Base-by-base conservation (phyloP, 352 stramenopile species). In the Pythium dissotocum region DNA sequence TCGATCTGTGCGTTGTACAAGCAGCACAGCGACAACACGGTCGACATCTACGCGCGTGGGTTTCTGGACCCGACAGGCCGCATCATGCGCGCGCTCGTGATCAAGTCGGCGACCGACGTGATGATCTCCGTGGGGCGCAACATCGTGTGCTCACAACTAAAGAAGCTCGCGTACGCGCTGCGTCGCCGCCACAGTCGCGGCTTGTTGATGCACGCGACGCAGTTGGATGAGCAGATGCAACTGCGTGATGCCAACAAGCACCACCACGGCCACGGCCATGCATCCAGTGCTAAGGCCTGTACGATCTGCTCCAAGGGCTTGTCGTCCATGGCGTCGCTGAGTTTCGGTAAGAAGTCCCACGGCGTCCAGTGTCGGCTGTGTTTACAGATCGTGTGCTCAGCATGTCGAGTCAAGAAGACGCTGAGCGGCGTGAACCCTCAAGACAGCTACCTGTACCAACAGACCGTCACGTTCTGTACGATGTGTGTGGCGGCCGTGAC, bases 1-100 rank as follows among this genome's bases (percentile, higher is more conserved):
- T 89, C 81, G 5, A 57, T 84, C 30, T 87, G 79, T 52, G 77
- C 60, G 8, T 35, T 89, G 16, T 91, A 82, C 64, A 70, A 77
- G 18, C 83, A 91, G 46, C 70, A 72, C 4, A 77, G 74, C 12
- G 65, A 87, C 44, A 81, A 73, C 38, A 54, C 71, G 33, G 77
- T 91, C 12, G 79, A 91, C 42, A 51, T 88, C 8, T 91, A 81
- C 63, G 56, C 66, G 58, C 35, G 70, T 64, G 18, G 70, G 5
- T 82, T 77, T 21, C 49, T 85, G 24, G 72, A 82, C 52, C 80
- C 78, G 0, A 80, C 73, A 4, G 81, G 79, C 6, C 70, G 71
- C 1, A 61, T 89, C n/a, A 70, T 78, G 71, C 78, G 72, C n/a
- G 67, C 72, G 18, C 53, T 85, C 2, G 77, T 79, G 1, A 67